phyloP scores from a whole-genome alignment of 192 early-diverging fungal genomes.

The Umbelopsis isabellina region DNA sequence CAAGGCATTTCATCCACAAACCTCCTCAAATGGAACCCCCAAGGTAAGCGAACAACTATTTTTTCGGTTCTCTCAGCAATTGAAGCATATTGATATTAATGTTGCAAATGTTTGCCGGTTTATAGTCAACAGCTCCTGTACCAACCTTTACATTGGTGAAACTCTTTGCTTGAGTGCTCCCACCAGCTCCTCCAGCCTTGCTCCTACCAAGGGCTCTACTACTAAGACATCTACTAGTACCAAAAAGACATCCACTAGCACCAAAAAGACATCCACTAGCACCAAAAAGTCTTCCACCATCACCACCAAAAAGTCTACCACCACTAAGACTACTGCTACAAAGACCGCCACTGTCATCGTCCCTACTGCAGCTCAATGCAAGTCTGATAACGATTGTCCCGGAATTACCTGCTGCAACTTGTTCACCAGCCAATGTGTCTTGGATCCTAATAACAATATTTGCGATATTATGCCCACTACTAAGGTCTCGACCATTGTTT shows the following conservation, averaged over 20 bases:
- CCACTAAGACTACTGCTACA: conserved; percentile 1
- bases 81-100: too few species aligned
- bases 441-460: conserved; percentile 29
- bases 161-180: conserved; percentile 30
- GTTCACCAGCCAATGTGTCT: conserved; percentile 28
- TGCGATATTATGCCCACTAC: conserved; percentile 31
- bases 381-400: conserved; percentile 24
- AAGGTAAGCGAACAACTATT: conserved; percentile 10
- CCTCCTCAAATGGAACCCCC: conserved; percentile 33
- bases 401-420: conserved; percentile 32
- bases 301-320: conserved; percentile 12
- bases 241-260: background rate
- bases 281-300: background rate
- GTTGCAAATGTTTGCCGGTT: background rate
- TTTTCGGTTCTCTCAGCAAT: background rate
- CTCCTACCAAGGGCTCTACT: background rate
- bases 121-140: conserved; percentile 27
- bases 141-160: conserved; percentile 34
- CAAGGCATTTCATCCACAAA: conserved; percentile 12
- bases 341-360: conserved; percentile 4
- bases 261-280: background rate
- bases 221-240: conserved; percentile 19
- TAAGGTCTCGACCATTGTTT: background rate
- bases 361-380: conserved; percentile 24
- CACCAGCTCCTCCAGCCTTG: conserved; percentile 6